Percentiles rank a stretch among this genome's conserved stretches.
phyloP scores from a whole-genome alignment of 441 rosid genomes.

The Omphalea diandra region DNA sequence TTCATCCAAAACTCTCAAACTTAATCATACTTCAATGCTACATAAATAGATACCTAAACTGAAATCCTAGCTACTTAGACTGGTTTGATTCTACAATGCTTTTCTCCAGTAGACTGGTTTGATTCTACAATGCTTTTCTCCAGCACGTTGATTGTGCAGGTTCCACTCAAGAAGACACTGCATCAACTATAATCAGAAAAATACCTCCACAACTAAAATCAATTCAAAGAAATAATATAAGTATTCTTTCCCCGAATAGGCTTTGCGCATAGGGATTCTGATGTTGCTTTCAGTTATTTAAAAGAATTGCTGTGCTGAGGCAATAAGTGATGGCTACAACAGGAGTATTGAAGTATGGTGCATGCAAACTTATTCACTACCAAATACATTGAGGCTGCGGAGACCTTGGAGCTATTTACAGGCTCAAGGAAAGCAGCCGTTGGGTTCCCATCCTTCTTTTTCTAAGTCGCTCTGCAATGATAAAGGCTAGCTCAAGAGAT shows the following conservation, averaged over 20 bases:
- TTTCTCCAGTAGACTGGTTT: neutral
- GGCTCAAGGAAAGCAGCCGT: slow-evolving; percentile 29
- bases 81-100: neutral
- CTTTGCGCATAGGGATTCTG: neutral
- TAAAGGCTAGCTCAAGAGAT: slow-evolving; percentile 89
- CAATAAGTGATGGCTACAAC: slow-evolving; percentile 1
- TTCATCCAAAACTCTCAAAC: neutral
- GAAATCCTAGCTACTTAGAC: neutral
- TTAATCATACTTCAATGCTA: slow-evolving; percentile 4
- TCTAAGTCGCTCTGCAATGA: slow-evolving; percentile 92
- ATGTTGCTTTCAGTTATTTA: neutral
- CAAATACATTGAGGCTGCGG: slow-evolving; percentile 15
- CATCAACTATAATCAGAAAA: neutral
- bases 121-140: neutral
- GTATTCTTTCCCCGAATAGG: neutral
- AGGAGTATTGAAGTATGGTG: neutral
- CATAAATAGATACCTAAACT: slow-evolving; percentile 4
- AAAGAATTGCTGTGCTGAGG: neutral
- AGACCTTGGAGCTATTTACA: slow-evolving; percentile 14
- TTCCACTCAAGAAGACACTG: neutral
- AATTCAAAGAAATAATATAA: neutral
- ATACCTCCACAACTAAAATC: neutral
- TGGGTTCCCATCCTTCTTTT: slow-evolving; percentile 65
- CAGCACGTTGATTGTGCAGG: slow-evolving; percentile 14
- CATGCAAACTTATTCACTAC: slow-evolving; percentile 21